Base-by-base conservation (phyloP, 345 rosid genomes). In the Bruguiera parviflora region DNA sequence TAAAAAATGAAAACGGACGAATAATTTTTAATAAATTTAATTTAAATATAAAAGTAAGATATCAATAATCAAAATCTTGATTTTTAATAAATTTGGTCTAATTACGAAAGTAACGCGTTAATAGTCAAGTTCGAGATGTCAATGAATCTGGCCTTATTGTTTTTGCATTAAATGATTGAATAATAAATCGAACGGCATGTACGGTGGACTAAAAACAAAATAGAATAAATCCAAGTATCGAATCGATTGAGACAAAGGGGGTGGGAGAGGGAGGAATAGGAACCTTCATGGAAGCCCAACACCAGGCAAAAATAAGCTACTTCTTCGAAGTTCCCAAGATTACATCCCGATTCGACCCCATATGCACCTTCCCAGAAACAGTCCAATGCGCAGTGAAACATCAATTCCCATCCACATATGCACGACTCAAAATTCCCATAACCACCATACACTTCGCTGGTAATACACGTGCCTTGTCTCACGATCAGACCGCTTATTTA, bases 281-380 rank as follows among this genome's bases (percentile, higher is more conserved):
- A 84, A 84, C 72, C 80, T 84, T 81, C 88, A 32, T 3, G 25
- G 84, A 81, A 81, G 52, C 80, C 29, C 71, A 31, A 31, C 83
- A 2, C 63, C 25, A 53, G 74, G 67, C 53, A 70, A 55, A 31
- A 58, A 52, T 32, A 58, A 74, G 75, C 74, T 57, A 67, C 5
- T 33, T 8, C 49, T 43, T 43, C 24, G 15, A 55, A 55, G 59
- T 16, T 55, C 22, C 24, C 63, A 20, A 53, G 35, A 61, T 59
- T 58, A 29, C 67, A 27, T 35, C 28, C 51, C 61, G 10, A 8
- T 29, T 21, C 56, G 65, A 56, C 16, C 11, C 73, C 70, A 51
- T 31, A 16, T 33, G 84, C 81, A 85, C 75, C 83, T 85, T 85
- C 89, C 84, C 58, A 3, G 87, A 81, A 83, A 76, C 76, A 62